A percentile compares a stretch with the other conserved stretches of the same genome.
phyloP scores from a whole-genome alignment of 805 yeast species.

The Candida palmyrensis region DNA sequence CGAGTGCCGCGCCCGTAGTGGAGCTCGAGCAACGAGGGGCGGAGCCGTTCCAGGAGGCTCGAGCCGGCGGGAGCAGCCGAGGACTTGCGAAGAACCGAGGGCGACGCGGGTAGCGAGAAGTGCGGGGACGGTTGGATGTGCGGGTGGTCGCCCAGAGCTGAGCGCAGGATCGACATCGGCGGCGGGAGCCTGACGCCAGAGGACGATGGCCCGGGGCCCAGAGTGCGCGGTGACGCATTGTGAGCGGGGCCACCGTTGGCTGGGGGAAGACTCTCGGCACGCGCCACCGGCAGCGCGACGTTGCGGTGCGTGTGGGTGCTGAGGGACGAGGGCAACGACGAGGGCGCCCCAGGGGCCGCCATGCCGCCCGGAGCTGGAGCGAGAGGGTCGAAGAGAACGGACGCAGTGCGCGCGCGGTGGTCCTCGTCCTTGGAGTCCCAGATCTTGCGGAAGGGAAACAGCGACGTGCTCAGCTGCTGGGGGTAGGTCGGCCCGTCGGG shows the following conservation, averaged over 20 bases:
- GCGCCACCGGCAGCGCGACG: too few species aligned
- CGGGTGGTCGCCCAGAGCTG: too few species aligned
- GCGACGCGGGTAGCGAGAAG: constrained; percentile 10
- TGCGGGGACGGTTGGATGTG: constrained; percentile 1
- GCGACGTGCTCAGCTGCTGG: too few species aligned
- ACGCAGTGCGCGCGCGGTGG: constrained; percentile 39
- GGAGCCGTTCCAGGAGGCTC: constrained; percentile 22
- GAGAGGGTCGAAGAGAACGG: constrained; percentile 45
- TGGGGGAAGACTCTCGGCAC: too few species aligned
- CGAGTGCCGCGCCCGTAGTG: too few species aligned
- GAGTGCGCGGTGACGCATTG: background rate
- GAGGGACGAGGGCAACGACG: too few species aligned
- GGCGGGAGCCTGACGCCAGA: constrained; percentile 1
- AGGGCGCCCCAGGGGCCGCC: too few species aligned
- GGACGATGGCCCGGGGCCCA: too few species aligned
- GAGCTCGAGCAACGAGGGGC: constrained; percentile 33
- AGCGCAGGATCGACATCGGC: constrained; percentile 2
- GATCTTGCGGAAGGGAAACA: constrained; percentile 31
- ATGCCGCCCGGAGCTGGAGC: constrained; percentile 41
- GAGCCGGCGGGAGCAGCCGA: constrained; percentile 13
- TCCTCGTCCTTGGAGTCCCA: constrained; percentile 19
- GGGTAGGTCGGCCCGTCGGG: too few species aligned
- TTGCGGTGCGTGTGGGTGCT: constrained; percentile 4
- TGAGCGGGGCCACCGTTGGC: constrained; percentile 1
- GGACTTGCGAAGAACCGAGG: constrained; percentile 10